A percentile compares a stretch with the other conserved stretches of the same genome.
phyloP scores from a whole-genome alignment of 2,329 filamentous ascomycete species.

The Verticillium isaacii region DNA sequence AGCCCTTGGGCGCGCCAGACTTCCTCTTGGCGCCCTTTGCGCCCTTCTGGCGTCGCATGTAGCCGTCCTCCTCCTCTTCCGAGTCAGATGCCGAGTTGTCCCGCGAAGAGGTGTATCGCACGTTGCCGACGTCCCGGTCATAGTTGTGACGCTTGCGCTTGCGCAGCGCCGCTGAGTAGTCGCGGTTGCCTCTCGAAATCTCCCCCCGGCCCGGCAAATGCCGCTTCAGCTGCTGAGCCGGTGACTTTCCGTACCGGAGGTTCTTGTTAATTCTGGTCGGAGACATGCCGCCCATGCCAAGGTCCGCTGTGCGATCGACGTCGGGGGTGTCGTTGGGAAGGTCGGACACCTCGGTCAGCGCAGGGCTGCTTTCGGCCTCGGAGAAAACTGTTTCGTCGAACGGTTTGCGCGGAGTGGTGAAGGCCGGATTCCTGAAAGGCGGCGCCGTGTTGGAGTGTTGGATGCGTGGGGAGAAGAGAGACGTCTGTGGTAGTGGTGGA shows the following conservation, averaged over 20 bases:
- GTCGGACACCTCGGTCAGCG: conserved; percentile 52
- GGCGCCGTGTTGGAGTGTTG: conserved; percentile 38
- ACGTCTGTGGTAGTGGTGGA: conserved; percentile 33
- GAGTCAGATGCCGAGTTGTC: conserved; percentile 42
- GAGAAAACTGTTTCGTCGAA: conserved; percentile 49
- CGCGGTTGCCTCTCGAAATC: conserved; percentile 44
- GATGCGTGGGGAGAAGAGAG: conserved; percentile 40
- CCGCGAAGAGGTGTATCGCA: conserved; percentile 36
- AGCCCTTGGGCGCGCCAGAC: conserved; percentile 15
- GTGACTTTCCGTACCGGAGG: conserved; percentile 36
- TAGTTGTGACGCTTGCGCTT: conserved; percentile 49
- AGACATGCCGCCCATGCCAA: conserved; percentile 40
- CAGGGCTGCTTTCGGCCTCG: conserved; percentile 57
- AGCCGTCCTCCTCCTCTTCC: conserved; percentile 38
- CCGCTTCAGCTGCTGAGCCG: conserved; percentile 27
- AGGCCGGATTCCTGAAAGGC: conserved; percentile 58
- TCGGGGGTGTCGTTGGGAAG: conserved; percentile 48
- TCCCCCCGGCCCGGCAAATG: conserved; percentile 58
- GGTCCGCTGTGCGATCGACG: conserved; percentile 37
- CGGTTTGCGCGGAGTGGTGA: conserved; percentile 57
- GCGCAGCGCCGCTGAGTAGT: conserved; percentile 32
- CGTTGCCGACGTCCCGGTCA: conserved; percentile 48
- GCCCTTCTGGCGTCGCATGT: conserved; percentile 9
- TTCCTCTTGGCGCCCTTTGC: conserved; percentile 16
- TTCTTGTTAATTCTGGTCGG: conserved; percentile 42